phyloP scores from a whole-genome alignment of 768 basidiomycete genomes.

The Podaxis sp. region DNA sequence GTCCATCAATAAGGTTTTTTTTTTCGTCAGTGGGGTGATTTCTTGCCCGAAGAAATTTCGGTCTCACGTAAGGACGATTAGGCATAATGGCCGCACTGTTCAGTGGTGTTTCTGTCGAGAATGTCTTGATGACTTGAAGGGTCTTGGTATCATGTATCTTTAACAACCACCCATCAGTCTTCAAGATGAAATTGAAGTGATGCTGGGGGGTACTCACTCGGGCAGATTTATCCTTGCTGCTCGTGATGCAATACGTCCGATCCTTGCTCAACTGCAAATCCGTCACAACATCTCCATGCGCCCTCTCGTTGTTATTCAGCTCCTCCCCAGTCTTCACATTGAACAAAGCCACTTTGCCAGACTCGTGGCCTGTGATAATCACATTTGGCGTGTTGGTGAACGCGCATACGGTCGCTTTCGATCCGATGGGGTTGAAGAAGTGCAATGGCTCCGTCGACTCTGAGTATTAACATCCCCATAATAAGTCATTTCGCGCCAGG shows the following conservation, averaged over 20 bases:
- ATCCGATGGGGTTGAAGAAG: slow-evolving; percentile 86
- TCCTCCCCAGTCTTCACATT: slow-evolving; percentile 88
- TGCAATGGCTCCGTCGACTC: slow-evolving; percentile 73
- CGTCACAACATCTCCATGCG: slow-evolving; percentile 84
- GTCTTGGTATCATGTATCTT: slow-evolving; percentile 89
- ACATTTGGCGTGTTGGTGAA: slow-evolving; percentile 77
- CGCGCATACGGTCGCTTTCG: slow-evolving; percentile 95
- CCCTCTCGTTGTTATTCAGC: slow-evolving; percentile 77
- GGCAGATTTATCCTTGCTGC: slow-evolving; percentile 95
- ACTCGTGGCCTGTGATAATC: slow-evolving; percentile 94
- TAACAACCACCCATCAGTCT: background rate
- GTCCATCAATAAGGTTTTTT: background rate
- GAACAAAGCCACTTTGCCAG: slow-evolving; percentile 91
- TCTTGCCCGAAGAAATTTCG: background rate
- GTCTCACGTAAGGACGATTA: slow-evolving; percentile 75
- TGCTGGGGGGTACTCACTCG: slow-evolving; percentile 52
- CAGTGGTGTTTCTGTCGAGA: slow-evolving; percentile 87
- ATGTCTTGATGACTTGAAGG: slow-evolving; percentile 90
- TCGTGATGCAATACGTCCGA: slow-evolving; percentile 92
- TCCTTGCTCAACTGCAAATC: slow-evolving; percentile 92
- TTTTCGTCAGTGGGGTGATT: background rate
- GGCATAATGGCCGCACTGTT: slow-evolving; percentile 92
- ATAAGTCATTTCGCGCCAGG: background rate
- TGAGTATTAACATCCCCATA: slow-evolving; percentile 27
- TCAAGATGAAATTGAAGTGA: background rate